Base-by-base conservation (phyloP, 1,139 yeast genomes). In the Saccharomyces hybrid region DNA sequence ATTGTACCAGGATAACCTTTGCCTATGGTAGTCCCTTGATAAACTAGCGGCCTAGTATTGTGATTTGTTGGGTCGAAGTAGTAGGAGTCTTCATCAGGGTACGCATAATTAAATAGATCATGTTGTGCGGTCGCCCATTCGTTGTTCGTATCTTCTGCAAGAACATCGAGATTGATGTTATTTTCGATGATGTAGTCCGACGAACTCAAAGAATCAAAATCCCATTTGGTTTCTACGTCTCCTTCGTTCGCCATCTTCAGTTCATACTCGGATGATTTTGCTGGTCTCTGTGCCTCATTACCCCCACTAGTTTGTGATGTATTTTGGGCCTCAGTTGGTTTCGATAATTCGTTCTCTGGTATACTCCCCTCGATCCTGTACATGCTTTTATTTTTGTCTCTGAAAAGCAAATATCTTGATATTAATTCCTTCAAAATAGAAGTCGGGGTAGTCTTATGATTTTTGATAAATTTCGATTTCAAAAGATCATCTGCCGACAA, bases 401-500 rank as follows among this genome's bases (percentile, higher is more conserved):
- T 76, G 95, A 97, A 93, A 14, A 82, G 64, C 52, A 87, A 75
- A 67, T 93, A 93, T 57, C 95, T 75, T 2, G 87, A 77, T n/a
- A 95, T 83, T 25, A 93, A 75, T 64, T 90, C 97, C 58, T 84
- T 83, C 56, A 95, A 71, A 0, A 81, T 71, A 1, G 76, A 56
- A 0, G 88, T 85, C 4, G 93, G 82, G 6, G 79, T 71, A 57
- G 77, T 78, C 61, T 80, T 82, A 64, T 86, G 82, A 48, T 75
- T 69, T 60, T 81, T 81, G 51, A 93, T 80, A 58, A 91, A 85
- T 66, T 81, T 86, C 53, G 91, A 79, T 65, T 84, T 88, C 51
- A 82, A 70, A 50, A 95, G 73, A 48, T 88, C 96, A 52, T 89
- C 96, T 1, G 99, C 98, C 50, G 83, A 76, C 0, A 91, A 87